phyloP scores from a whole-genome alignment of 2,329 filamentous ascomycete genomes.

The Aspergillus jensenii region DNA sequence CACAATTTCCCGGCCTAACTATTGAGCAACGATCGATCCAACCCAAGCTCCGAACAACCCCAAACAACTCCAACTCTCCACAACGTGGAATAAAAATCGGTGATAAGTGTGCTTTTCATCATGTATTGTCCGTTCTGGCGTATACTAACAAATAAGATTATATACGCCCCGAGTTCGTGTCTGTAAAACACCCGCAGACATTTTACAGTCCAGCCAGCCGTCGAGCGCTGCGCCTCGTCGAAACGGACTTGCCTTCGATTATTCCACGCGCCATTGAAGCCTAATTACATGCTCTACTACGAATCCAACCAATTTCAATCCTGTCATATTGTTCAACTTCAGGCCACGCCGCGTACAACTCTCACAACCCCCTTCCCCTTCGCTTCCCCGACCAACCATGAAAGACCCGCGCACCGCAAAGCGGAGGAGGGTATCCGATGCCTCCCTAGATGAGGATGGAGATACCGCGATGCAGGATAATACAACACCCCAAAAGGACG shows the following conservation, averaged over 20 bases:
- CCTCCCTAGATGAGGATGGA: constrained; percentile 27
- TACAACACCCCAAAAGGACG: not conserved
- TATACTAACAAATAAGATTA: not conserved
- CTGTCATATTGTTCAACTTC: not conserved
- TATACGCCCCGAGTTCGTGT: not conserved
- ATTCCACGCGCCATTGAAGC: not conserved
- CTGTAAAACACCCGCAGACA: not conserved
- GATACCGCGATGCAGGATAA: constrained; percentile 30
- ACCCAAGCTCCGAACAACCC: constrained; percentile 21
- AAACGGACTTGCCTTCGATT: not conserved
- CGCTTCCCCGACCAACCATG: constrained; percentile 21
- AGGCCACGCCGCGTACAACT: not conserved
- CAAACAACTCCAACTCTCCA: constrained; percentile 4
- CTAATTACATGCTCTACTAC: not conserved
- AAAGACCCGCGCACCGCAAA: constrained; percentile 36
- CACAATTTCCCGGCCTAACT: constrained; percentile 12
- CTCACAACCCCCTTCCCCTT: not conserved
- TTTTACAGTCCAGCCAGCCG: not conserved
- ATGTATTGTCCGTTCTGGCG: not conserved
- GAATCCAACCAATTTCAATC: not conserved
- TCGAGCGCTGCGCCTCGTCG: not conserved
- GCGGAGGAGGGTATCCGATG: constrained; percentile 36
- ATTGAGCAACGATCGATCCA: not conserved
- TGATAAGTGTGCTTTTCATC: not conserved
- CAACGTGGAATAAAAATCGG: not conserved